Evolutionary conservation across 2,329 filamentous ascomycete genomes (phyloP).

Genomic region (Grosmannia huntii): DNA sequence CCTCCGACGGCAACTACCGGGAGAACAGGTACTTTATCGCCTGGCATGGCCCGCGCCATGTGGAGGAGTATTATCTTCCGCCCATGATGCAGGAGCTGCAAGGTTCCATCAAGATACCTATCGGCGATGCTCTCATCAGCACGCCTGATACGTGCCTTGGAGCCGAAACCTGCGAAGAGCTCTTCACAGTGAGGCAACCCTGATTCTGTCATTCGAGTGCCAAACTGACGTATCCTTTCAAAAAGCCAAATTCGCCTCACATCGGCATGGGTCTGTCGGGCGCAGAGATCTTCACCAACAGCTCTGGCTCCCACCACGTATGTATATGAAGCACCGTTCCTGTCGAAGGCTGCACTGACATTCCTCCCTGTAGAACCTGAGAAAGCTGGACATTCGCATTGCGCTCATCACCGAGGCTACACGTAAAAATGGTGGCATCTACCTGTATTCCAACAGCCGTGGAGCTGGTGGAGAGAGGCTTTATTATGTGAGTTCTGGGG

Average conservation of each 20-base stretch:
- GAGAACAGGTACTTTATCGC: slow-evolving; percentile 50
- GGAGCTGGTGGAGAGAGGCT: slow-evolving; percentile 36
- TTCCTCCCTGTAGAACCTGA: too few species aligned
- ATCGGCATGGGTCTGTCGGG: slow-evolving; percentile 53
- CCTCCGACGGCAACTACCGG: slow-evolving; percentile 41
- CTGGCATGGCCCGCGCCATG: slow-evolving; percentile 43
- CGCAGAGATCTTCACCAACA: slow-evolving; percentile 61
- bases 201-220: too few species aligned
- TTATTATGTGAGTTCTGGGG: slow-evolving; percentile 28
- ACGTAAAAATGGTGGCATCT: slow-evolving; percentile 26
- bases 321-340: slow-evolving; percentile 49
- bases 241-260: slow-evolving; percentile 28
- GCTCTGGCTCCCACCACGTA: slow-evolving; percentile 50
- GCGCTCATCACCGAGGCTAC: slow-evolving; percentile 55
- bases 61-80: slow-evolving; percentile 54
- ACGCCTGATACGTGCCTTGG: slow-evolving; percentile 49
- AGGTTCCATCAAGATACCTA: slow-evolving; percentile 33
- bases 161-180: slow-evolving; percentile 16
- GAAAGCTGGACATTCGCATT: slow-evolving; percentile 34
- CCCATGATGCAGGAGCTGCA: slow-evolving; percentile 42
- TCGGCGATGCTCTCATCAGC: slow-evolving; percentile 56
- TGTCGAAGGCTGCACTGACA: slow-evolving; percentile 30
- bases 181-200: slow-evolving; percentile 11
- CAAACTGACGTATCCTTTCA: neutral
- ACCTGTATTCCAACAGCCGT: slow-evolving; percentile 44